Percentiles rank a stretch among this genome's conserved stretches.
Evolutionary conservation across 129 eudicot species (phyloP).

Genomic region (Scalesia atractyloides): DNA sequence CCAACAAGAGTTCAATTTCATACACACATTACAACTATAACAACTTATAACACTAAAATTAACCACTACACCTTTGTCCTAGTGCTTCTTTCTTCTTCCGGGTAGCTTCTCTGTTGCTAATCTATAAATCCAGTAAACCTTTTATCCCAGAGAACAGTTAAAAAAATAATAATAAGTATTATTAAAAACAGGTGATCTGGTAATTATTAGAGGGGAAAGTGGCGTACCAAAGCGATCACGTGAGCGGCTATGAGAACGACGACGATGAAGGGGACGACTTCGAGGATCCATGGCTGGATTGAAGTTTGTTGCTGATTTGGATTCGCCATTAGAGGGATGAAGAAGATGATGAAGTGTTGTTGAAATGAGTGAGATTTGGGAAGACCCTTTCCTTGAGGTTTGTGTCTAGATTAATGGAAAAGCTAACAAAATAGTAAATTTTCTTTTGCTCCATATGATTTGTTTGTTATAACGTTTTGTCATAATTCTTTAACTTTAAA

Average conservation of each 20-base stretch:
- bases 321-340: constrained; percentile 28
- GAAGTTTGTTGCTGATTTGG: constrained; percentile 30
- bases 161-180: background rate
- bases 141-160: background rate
- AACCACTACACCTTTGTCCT: constrained; percentile 24
- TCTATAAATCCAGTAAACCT: constrained; percentile 46
- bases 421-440: no score
- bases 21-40: constrained; percentile 11
- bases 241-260: constrained; percentile 45
- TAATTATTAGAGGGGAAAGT: background rate
- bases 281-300: constrained; percentile 43
- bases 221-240: constrained; percentile 41
- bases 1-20: background rate
- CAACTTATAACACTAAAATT: constrained; percentile 17
- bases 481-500: no score
- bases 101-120: constrained; percentile 45
- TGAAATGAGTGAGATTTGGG: constrained; percentile 17
- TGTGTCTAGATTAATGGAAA: background rate
- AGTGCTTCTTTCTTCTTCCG: constrained; percentile 45
- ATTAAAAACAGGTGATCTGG: background rate
- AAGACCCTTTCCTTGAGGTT: background rate
- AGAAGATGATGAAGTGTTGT: constrained; percentile 8
- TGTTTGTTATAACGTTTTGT: no score
- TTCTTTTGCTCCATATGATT: no score
- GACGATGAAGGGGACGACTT: constrained; percentile 37